Conservation (phyloP, 1,284 basidiomycete genomes). For the Peniophora sp. region DNA sequence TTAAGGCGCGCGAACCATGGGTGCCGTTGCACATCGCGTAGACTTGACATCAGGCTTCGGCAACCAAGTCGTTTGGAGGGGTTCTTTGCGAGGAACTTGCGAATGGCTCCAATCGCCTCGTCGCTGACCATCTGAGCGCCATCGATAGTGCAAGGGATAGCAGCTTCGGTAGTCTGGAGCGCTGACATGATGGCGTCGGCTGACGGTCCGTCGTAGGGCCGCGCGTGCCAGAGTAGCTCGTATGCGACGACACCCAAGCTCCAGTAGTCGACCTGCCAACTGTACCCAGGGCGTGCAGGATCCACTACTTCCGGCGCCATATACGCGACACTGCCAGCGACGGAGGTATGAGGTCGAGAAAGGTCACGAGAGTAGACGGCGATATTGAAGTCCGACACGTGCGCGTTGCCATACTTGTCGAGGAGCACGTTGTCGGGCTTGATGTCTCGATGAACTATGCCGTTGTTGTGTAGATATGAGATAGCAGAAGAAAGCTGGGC, state of each 20-base stretch:
- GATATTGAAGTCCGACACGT: conserved; percentile 92
- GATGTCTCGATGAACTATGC: conserved; percentile 76
- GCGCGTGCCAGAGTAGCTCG: conserved; percentile 73
- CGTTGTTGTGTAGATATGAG: neutral
- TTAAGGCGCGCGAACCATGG: neutral
- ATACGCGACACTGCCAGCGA: conserved; percentile 90
- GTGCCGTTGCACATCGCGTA: neutral
- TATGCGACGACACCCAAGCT: conserved; percentile 78
- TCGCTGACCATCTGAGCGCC: neutral
- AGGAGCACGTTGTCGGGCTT: conserved; percentile 91
- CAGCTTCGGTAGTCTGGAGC: conserved; percentile 28
- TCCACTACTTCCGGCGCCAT: conserved; percentile 86
- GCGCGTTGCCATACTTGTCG: conserved; percentile 82
- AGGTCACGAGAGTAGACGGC: conserved; percentile 82
- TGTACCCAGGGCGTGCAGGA: conserved; percentile 50
- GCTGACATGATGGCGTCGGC: conserved; percentile 70
- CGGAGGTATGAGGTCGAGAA: conserved; percentile 67
- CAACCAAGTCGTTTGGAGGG: neutral
- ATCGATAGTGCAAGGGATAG: neutral
- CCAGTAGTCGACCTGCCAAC: conserved; percentile 85
- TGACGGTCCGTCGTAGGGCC: conserved; percentile 78
- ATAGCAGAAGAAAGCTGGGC: conserved; percentile 1
- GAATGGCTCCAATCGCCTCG: neutral
- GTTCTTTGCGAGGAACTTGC: neutral
- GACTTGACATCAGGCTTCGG: neutral